Base-by-base conservation (phyloP, 169 alveolate genomes). In the Plasmodium yoelii region DNA sequence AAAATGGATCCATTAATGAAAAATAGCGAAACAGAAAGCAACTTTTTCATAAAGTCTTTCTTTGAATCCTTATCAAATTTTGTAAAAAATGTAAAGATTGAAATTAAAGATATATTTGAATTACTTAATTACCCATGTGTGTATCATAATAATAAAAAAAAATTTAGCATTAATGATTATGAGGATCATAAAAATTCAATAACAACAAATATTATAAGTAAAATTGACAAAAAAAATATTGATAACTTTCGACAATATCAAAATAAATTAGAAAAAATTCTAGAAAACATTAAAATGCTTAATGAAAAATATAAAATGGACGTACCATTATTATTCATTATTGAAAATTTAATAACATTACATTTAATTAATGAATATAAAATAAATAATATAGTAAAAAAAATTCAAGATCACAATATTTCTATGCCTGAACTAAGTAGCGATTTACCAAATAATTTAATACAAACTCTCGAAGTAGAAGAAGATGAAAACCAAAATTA, bases 81-180 rank as follows among this genome's bases (percentile, higher is more conserved):
- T 86, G 49, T 69, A 55, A 70, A 69, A 59, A 86, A 86, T 86
- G 87, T 86, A 49, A 86, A 86, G 61, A 68, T 68, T 15, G 91
- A 86, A 69, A 86, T 70, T 57, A 86, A 86, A 64, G 91, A 86
- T 13, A 69, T 69, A 13, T 86, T 86, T 51, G 91, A 86, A 70
- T 59, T 86, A 39, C 91, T 86, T 19, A 86, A 86, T 73, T 86
- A 86, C 6, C 91, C 91, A 13, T 86, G 91, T 86, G 87, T 86
- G 53, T 86, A 86, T 69, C 91, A 86, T 13, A 86, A 86, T 53
- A 69, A 61, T 72, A 86, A 86, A n/a, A 70, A 70, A 60, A 68
- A 70, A 42, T 86, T 86, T 72, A 69, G 90, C 53, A 39, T 80
- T 22, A 47, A 24, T 51, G 90, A 80, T 65, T 65, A 80, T 65